phyloP scores from a whole-genome alignment of 257 asterid species.

The Linaria vulgaris region DNA sequence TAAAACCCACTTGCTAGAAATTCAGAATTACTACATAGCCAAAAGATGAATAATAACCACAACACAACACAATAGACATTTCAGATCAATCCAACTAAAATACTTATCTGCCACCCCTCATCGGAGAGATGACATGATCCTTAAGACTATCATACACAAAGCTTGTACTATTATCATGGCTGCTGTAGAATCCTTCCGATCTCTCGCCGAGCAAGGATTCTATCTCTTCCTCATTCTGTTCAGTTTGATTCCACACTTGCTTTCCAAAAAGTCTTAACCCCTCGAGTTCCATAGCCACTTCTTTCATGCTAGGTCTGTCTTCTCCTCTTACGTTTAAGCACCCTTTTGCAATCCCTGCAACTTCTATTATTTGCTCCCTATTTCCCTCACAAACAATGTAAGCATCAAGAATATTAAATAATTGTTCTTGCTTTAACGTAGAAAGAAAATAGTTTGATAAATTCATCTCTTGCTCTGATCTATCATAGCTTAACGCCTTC shows the following conservation, averaged over 20 bases:
- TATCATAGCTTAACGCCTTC: conserved; percentile 22
- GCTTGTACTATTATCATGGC: background rate
- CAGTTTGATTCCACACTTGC: conserved; percentile 8
- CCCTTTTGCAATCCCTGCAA: conserved; percentile 28
- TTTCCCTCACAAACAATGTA: conserved; percentile 22
- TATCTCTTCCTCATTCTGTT: background rate
- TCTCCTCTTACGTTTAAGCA: conserved; percentile 34
- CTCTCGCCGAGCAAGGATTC: background rate
- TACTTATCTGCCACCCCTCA: too few species aligned
- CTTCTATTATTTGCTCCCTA: conserved; percentile 14
- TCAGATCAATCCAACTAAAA: too few species aligned
- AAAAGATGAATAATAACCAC: too few species aligned
- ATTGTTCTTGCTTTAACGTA: background rate
- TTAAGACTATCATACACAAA: conserved; percentile 17
- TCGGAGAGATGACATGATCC: too few species aligned
- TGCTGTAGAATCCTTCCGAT: background rate
- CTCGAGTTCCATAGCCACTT: conserved; percentile 28
- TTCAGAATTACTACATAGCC: too few species aligned
- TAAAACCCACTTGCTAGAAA: too few species aligned
- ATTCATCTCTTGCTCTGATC: conserved; percentile 30
- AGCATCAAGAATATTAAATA: conserved; percentile 24
- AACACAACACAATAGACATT: too few species aligned
- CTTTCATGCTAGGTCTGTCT: conserved; percentile 37
- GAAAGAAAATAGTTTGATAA: conserved; percentile 33
- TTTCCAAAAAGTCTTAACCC: background rate